These are phyloP conservation scores for Pleurotus salmoneostramineus DNA, from an alignment of 768 basidiomycete genomes.

Conservation along the genomic window DNA sequence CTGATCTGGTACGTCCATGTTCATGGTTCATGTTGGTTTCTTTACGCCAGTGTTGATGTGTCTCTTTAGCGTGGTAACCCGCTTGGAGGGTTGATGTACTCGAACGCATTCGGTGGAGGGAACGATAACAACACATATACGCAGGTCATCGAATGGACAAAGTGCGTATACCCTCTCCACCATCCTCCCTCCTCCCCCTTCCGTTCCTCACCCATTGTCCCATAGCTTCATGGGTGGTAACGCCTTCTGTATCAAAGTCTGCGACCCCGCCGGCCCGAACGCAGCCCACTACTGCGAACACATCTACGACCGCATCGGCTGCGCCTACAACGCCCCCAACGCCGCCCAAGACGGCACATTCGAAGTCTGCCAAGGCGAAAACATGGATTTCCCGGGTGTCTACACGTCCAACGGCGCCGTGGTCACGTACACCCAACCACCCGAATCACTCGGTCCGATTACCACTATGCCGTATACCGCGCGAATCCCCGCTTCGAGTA, in stretches of 20 bases:
- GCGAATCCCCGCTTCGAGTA: constrained; percentile 11
- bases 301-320: constrained; percentile 61
- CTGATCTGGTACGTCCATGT: constrained; percentile 31
- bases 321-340: constrained; percentile 56
- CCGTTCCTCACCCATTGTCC: background rate
- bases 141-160: constrained; percentile 58
- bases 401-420: constrained; percentile 18
- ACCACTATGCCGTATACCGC: constrained; percentile 11
- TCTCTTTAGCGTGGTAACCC: constrained; percentile 31
- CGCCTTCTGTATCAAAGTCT: constrained; percentile 56
- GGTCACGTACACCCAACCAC: constrained; percentile 13
- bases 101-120: constrained; percentile 36
- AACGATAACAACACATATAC: constrained; percentile 9
- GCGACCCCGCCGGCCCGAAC: constrained; percentile 45
- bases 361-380: constrained; percentile 47
- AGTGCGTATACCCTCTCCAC: constrained; percentile 27
- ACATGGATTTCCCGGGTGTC: constrained; percentile 42
- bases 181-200: background rate
- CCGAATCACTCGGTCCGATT: constrained; percentile 8
- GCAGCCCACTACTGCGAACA: constrained; percentile 50
- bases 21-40: no score
- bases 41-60: no score
- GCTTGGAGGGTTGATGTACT: constrained; percentile 67
- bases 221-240: constrained; percentile 52
- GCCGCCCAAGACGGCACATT: constrained; percentile 47